Evolutionary conservation across 345 rosid genomes (phyloP), one percentile per base, ranked within the genome.

Genomic region (Fremontodendron californicum): DNA sequence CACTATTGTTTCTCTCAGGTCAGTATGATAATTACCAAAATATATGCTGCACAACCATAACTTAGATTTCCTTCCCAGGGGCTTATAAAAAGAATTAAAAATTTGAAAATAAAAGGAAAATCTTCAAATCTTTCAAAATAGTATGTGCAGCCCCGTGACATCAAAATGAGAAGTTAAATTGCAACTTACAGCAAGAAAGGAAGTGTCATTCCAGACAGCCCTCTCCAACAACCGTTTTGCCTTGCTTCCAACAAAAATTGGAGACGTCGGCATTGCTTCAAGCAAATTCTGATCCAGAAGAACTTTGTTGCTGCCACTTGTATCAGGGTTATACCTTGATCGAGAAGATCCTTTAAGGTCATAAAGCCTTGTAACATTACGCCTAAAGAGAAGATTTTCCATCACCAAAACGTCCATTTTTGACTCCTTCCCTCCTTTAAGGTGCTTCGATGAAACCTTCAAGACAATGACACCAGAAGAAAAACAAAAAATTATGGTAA

Each of bases 121-220:
- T 25, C 45, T 35, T 49, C 27, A 58, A 45, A 45, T 45, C 49
- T 45, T 45, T 10, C 49, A 45, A 35, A 31, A 37, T 25, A 54
- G 67, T 77, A 9, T 37, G 2, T 33, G 29, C 33, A 23, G 70
- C 39, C 29, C 25, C 43, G 3, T 55, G 75, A 43, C 9, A 79
- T 27, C 62, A 74, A 25, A 52, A 74, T 23, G 9, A 37, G 45
- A 33, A 46, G 29, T 46, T 39, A 15, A 57, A 76, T 69, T 55
- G 33, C 60, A 77, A 88, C 96, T 90, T 90, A 93, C 97, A 40
- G 97, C 98, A 49, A 96, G 98, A 88, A 96, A 96, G 46, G 91
- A 79, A 78, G 99, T 96, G 78, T 96, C 98, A 46, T 93, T 96
- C 99, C 98, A 96, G 61, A 93, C 97, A 23, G 99, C 98, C 87